Evolutionary conservation across 495 filamentous ascomycete species (phyloP).

Genomic region (Aspergillus indologenus): DNA sequence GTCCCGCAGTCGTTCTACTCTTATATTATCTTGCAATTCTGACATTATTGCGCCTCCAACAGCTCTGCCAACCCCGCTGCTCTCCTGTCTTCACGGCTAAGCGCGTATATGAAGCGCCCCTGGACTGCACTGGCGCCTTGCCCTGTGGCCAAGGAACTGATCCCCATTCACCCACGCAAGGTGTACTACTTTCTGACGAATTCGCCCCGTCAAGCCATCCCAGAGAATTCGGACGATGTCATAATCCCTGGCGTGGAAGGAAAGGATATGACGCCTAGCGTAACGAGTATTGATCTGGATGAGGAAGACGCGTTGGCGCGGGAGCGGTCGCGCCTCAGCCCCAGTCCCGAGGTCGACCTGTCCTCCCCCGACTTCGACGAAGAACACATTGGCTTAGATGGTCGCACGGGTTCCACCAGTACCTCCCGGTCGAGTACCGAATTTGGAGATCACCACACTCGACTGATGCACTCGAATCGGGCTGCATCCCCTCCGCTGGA

Average conservation of each 20-base stretch:
- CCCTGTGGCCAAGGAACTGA: constrained; percentile 87
- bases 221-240: constrained; percentile 61
- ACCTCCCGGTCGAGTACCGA: constrained; percentile 57
- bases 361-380: constrained; percentile 85
- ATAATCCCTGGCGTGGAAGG: constrained; percentile 40
- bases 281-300: constrained; percentile 70
- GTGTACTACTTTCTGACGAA: constrained; percentile 96
- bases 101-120: constrained; percentile 81
- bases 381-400: constrained; percentile 53
- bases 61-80: constrained; percentile 95
- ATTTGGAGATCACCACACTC: constrained; percentile 44
- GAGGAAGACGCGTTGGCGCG: constrained; percentile 69
- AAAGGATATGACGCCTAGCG: constrained; percentile 73
- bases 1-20: constrained; percentile 26
- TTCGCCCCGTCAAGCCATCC: constrained; percentile 75
- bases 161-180: constrained; percentile 86
- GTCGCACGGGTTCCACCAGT: constrained; percentile 37
- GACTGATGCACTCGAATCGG: constrained; percentile 60
- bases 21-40: constrained; percentile 20
- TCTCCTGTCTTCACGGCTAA: constrained; percentile 88
- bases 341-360: constrained; percentile 90
- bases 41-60: constrained; percentile 25
- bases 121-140: constrained; percentile 82
- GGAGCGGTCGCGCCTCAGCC: constrained; percentile 71
- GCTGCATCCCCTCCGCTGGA: constrained; percentile 84